A percentile compares a stretch with the other conserved stretches of the same genome.
phyloP scores from a whole-genome alignment of 257 asterid species.

The Misopates orontium region DNA sequence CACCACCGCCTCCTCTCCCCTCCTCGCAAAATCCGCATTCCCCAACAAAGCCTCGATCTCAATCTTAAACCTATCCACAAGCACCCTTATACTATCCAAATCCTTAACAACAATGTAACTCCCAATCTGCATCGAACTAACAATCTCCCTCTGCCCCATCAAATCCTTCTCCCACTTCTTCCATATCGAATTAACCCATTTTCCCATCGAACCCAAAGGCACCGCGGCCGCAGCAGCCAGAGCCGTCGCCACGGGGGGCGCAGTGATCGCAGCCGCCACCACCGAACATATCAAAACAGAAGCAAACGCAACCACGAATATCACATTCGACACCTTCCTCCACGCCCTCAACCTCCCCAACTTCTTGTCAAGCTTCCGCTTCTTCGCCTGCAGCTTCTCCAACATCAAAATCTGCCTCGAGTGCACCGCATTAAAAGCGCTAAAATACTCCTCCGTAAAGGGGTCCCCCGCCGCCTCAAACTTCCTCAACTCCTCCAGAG shows the following conservation, averaged over 20 bases:
- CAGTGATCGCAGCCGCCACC: slow-evolving; percentile 83
- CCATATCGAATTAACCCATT: slow-evolving; percentile 75
- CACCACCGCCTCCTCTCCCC: slow-evolving; percentile 60
- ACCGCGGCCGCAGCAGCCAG: slow-evolving; percentile 83
- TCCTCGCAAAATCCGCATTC: slow-evolving; percentile 58
- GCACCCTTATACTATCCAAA: slow-evolving; percentile 53
- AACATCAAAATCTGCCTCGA: slow-evolving; percentile 57
- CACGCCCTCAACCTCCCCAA: slow-evolving; percentile 51
- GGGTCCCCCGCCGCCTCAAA: slow-evolving; percentile 69
- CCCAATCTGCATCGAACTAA: slow-evolving; percentile 57
- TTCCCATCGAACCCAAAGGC: slow-evolving; percentile 83
- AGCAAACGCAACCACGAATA: slow-evolving; percentile 64
- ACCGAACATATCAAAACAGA: slow-evolving; percentile 74
- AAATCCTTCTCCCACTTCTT: slow-evolving; percentile 59
- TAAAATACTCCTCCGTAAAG: slow-evolving; percentile 63
- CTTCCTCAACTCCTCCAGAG: slow-evolving; percentile 64
- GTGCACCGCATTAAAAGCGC: slow-evolving; percentile 51
- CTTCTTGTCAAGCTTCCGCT: slow-evolving; percentile 56
- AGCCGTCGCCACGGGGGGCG: slow-evolving; percentile 78
- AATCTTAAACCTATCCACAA: slow-evolving; percentile 55
- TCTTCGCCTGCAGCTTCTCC: slow-evolving; percentile 53
- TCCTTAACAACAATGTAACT: slow-evolving; percentile 56
- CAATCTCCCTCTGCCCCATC: slow-evolving; percentile 58
- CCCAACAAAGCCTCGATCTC: slow-evolving; percentile 53
- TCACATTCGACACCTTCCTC: slow-evolving; percentile 71